A percentile compares a stretch with the other conserved stretches of the same genome.
These are phyloP conservation scores for Syzygium grande DNA, from an alignment of 345 rosid genomes.

Conservation along the genomic window DNA sequence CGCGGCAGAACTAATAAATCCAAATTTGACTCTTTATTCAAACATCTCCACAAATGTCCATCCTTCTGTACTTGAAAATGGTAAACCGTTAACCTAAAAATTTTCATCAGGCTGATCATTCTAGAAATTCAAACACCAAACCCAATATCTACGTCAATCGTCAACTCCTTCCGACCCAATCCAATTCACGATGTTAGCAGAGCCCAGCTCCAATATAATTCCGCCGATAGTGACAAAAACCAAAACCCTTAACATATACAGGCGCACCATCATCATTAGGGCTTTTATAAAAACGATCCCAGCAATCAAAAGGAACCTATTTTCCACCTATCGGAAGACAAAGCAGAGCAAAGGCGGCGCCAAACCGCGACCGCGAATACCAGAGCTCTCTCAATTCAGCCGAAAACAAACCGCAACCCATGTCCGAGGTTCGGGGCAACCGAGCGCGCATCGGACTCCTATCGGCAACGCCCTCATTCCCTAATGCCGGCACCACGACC, in stretches of 20 bases:
- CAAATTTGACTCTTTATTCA: neutral
- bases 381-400: neutral
- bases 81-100: neutral
- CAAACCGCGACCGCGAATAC: neutral
- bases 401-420: neutral
- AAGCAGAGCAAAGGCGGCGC: neutral
- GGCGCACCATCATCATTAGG: neutral
- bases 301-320: neutral
- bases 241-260: neutral
- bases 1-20: neutral
- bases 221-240: neutral
- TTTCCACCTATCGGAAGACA: neutral
- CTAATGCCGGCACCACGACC: neutral
- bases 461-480: neutral
- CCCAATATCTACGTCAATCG: neutral
- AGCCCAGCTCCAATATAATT: neutral
- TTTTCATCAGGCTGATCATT: neutral
- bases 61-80: neutral
- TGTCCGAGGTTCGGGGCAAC: neutral
- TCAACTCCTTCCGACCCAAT: neutral
- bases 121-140: neutral
- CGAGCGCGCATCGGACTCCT: neutral
- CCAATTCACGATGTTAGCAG: neutral
- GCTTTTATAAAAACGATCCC: neutral
- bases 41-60: neutral